Evolutionary conservation across 805 yeast species (phyloP).

Genomic region (Kuraishia piskuri): DNA sequence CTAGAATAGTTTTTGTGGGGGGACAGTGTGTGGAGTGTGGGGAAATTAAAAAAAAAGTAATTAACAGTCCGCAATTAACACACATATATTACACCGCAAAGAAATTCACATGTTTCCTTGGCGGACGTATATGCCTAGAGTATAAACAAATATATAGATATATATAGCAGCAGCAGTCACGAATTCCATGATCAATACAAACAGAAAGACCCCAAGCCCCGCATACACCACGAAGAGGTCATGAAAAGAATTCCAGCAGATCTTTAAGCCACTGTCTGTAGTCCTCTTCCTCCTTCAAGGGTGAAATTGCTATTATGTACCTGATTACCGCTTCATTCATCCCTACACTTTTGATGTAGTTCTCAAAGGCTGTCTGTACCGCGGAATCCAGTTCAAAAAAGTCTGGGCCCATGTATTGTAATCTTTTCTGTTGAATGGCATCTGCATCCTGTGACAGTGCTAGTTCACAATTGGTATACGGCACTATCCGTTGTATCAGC

Average conservation of each 20-base stretch:
- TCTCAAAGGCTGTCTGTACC: slow-evolving; percentile 33
- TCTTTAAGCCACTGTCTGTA: slow-evolving; percentile 33
- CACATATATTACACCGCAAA: no score
- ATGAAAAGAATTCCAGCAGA: slow-evolving; percentile 6
- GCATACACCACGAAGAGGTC: neutral
- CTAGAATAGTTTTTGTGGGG: neutral
- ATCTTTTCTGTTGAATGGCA: slow-evolving; percentile 17
- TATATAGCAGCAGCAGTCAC: neutral
- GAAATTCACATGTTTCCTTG: no score
- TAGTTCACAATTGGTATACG: slow-evolving; percentile 4
- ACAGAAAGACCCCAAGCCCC: no score
- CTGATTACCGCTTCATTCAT: slow-evolving; percentile 32
- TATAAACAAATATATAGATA: no score
- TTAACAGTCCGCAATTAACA: no score
- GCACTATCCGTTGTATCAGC: slow-evolving; percentile 5
- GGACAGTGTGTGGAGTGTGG: neutral
- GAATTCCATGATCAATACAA: no score
- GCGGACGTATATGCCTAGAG: no score
- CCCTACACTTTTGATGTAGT: slow-evolving; percentile 28
- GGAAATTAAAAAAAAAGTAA: neutral
- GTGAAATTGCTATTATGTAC: slow-evolving; percentile 31
- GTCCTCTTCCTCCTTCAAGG: slow-evolving; percentile 34
- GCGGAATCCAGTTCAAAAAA: slow-evolving; percentile 37
- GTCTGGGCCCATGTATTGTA: slow-evolving; percentile 36
- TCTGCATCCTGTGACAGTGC: slow-evolving; percentile 6